A percentile compares a stretch with the other conserved stretches of the same genome.
Conservation (phyloP, 768 basidiomycete genomes). For the Pleurotus cornucopiae region DNA sequence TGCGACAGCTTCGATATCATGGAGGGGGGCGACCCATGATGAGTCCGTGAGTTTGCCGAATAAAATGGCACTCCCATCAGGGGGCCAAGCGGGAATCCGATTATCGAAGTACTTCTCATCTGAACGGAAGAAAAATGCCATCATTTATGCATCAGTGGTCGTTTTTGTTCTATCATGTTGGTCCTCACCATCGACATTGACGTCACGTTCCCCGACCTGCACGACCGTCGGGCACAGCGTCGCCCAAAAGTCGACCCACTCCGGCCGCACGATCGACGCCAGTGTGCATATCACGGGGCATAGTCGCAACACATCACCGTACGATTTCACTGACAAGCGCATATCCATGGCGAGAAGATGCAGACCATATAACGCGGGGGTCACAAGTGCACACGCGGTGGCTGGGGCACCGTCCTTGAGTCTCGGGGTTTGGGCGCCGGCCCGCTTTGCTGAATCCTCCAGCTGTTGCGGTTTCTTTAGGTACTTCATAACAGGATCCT, state of each 20-base stretch:
- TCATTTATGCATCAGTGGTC: constrained; percentile 8
- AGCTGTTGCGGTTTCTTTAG: constrained; percentile 29
- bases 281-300: constrained; percentile 61
- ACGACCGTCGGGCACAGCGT: constrained; percentile 65
- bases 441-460: background rate
- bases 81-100: constrained; percentile 71
- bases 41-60: constrained; percentile 58
- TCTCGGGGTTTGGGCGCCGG: constrained; percentile 15
- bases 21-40: constrained; percentile 60
- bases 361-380: constrained; percentile 64
- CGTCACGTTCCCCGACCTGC: constrained; percentile 49
- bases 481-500: constrained; percentile 53
- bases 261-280: constrained; percentile 62
- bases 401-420: constrained; percentile 16
- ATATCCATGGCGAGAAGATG: constrained; percentile 77
- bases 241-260: constrained; percentile 95
- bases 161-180: background rate
- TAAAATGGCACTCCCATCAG: constrained; percentile 69
- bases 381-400: constrained; percentile 41
- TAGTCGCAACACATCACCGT: constrained; percentile 51
- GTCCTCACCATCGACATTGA: constrained; percentile 24
- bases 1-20: constrained; percentile 26
- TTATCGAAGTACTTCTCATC: constrained; percentile 56
- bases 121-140: constrained; percentile 14
- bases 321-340: constrained; percentile 52